Evolutionary conservation across 2,329 filamentous ascomycete species (phyloP), one percentile per base, ranked within the genome.

Genomic region (Magnaporthiopsis poae): DNA sequence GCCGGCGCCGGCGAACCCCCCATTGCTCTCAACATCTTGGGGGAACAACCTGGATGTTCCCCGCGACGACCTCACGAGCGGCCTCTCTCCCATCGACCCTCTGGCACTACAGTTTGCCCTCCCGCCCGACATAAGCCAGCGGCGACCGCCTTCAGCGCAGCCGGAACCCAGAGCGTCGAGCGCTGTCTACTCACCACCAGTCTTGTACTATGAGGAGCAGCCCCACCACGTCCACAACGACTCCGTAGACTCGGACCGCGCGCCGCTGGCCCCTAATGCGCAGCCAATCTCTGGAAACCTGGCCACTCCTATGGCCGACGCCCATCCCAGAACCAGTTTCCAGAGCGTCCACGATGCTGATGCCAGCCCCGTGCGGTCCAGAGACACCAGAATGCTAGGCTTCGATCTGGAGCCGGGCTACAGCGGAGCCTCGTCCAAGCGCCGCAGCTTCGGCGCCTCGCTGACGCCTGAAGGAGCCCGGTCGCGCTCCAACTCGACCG

Each of bases 401-500:
- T 79, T 79, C 56, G 80, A 80, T 59, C 72, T 88, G 62, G 90
- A 94, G 75, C 81, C 82, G 63, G 85, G 84, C 7, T 75, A 81
- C 66, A 78, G 80, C 61, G 75, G 25, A 27, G 33, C 31, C 61
- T 36, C 81, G 8, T 76, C 80, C 62, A 82, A 84, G 68, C 80
- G 81, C 68, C 80, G 81, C 68, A 86, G 84, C 70, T 85, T 86
- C 74, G 85, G 88, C 66, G 80, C 78, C 73, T 85, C 78, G 70
- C 81, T 85, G 66, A 79, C 77, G 35, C 85, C 86, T 8, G 79
- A 77, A 27, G 74, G 75, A 65, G 80, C 82, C 65, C 80, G 83
- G 61, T 89, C 89, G 61, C 80, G 88, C 59, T 87, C 88, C 1
- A 81, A 85, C 2, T 88, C 88, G 25, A 82, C 84, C 11, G 83